Evolutionary conservation across 106 monocot species (phyloP), one percentile per base, ranked within the genome.

Genomic region (Allium sativum): DNA sequence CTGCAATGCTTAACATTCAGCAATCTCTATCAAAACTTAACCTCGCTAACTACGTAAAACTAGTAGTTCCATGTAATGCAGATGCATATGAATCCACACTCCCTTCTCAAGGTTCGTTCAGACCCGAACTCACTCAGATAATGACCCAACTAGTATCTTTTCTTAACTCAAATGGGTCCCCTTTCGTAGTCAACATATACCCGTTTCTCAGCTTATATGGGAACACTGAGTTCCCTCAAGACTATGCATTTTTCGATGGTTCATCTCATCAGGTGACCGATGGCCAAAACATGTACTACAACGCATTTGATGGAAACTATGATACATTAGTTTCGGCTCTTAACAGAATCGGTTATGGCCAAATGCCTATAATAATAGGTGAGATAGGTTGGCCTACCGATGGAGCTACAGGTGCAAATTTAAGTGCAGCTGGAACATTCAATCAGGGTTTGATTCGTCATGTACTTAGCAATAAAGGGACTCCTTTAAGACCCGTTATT

Each of bases 381-480:
- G 93, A 93, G 69, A 79, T 88, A 8, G 87, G 93, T 15, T 93
- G 93, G 93, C 93, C 93, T 3, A 93, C 81, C 0, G 92, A 84
- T 56, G 87, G 93, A 62, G 72, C 79, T 9, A n/a, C n/a, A n/a
- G n/a, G n/a, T n/a, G n/a, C 92, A 10, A 93, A 93, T 65, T 72
- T 79, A 12, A 82, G 68, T 51, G 93, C 93, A 40, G 93, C 93
- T 13, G 74, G 81, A 65, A 77, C 12, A 18, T 93, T 93, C 72
- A 88, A 87, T 60, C 88, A 93, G 59, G 93, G 88, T 43, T 75
- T 93, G n/a, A 70, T 93, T 40, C 81, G 72, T 31, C 87, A 88
- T 68, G 74, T 88, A 7, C 47, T 88, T 15, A 77, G 87, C 45
- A 77, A 77, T 42, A 84, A 82, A 68, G 93, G 88, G 22, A 93